Conservation (phyloP, 1,284 basidiomycete species). For the Cryptococcus sp. region DNA sequence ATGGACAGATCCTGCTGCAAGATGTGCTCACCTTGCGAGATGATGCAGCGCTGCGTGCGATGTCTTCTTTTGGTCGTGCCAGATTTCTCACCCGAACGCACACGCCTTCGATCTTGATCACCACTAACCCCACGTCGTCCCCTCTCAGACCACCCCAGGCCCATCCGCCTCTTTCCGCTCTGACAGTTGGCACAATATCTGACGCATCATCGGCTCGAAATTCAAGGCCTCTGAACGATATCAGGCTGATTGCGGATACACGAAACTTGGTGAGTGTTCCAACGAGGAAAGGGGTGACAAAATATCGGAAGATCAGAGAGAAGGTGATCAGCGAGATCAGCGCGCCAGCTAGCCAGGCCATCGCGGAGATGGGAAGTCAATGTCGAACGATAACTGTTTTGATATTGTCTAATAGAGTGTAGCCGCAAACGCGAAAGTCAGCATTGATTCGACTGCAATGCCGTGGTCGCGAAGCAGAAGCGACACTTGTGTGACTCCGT, state of each 20-base stretch:
- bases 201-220: conserved; percentile 29
- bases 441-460: too few relatives aligned
- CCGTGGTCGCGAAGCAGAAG: too few relatives aligned
- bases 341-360: conserved; percentile 1
- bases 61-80: conserved; percentile 2
- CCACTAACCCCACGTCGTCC: conserved; percentile 32
- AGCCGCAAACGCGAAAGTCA: too few relatives aligned
- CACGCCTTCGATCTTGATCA: conserved; percentile 41
- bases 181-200: conserved; percentile 28
- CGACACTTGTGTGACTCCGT: too few relatives aligned
- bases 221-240: conserved; percentile 39
- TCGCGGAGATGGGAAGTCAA: background rate
- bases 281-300: conserved; percentile 23
- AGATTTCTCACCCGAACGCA: conserved; percentile 24
- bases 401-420: too few relatives aligned
- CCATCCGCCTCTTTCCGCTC: conserved; percentile 40
- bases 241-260: conserved; percentile 24
- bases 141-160: conserved; percentile 33
- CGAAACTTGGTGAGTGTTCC: conserved; percentile 26
- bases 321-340: conserved; percentile 11
- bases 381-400: too few relatives aligned
- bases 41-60: background rate
- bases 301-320: conserved; percentile 15
- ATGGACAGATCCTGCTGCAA: background rate
- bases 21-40: too few relatives aligned